Evolutionary conservation across 75 land plant genomes (phyloP).

Genomic region (Selaginella tamariscina): DNA sequence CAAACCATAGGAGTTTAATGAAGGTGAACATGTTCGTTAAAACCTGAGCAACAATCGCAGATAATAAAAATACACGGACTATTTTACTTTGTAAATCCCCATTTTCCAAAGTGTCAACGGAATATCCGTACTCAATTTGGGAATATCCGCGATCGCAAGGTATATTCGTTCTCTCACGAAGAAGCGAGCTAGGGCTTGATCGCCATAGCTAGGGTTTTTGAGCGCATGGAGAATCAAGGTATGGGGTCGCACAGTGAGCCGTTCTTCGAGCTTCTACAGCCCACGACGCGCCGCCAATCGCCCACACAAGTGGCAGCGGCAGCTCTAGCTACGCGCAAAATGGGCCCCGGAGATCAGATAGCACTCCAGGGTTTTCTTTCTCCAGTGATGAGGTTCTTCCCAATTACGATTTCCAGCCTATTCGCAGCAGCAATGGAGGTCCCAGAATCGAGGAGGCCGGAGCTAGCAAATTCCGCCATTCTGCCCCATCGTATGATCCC

Average conservation of each 20-base stretch:
- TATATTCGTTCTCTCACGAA: too few species aligned
- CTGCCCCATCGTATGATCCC: background rate
- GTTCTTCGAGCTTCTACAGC: slow-evolving; percentile 25
- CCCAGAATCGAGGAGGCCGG: background rate
- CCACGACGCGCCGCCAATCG: background rate
- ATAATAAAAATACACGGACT: too few species aligned
- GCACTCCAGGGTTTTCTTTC: slow-evolving; percentile 3
- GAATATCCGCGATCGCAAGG: too few species aligned
- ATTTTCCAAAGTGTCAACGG: too few species aligned
- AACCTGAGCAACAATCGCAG: too few species aligned
- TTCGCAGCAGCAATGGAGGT: slow-evolving; percentile 1
- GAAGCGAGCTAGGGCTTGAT: too few species aligned
- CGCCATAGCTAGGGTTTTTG: too few species aligned
- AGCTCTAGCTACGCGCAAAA: background rate
- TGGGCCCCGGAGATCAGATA: slow-evolving; percentile 4
- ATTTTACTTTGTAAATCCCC: too few species aligned
- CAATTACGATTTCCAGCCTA: slow-evolving; percentile 27
- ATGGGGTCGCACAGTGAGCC: slow-evolving; percentile 20
- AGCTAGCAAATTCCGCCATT: background rate
- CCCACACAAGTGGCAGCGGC: background rate
- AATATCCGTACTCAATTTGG: too few species aligned
- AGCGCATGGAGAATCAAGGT: background rate
- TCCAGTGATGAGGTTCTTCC: slow-evolving; percentile 20
- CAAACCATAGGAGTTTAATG: too few species aligned
- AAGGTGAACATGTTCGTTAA: too few species aligned